Evolutionary conservation across 768 basidiomycete genomes (phyloP), one percentile per base, ranked within the genome.

Genomic region (Imleria badia): DNA sequence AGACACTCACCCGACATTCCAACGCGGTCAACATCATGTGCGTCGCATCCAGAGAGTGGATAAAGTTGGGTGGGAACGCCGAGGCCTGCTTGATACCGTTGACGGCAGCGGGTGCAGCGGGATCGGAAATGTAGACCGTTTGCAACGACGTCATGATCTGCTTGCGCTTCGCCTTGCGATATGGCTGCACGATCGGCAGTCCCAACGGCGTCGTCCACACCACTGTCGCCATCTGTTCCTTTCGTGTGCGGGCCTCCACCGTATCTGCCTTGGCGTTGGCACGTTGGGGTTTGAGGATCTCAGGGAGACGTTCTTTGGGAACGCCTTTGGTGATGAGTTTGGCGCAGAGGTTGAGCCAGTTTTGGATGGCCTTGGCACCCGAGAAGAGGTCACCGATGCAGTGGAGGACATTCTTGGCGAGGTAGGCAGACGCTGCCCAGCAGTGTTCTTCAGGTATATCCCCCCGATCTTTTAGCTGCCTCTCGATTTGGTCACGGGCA

Each of bases 41-140:
- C 2, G 96, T 96, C 3, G 97, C 97, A 69, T 99, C 97, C 29
- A 99, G 79, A 66, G 90, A 92, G 69, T 99, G 97, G 48, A 99
- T 93, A 66, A 96, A 98, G 75, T 99, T 99, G 45, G 97, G 97
- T 6, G 97, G 96, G 84, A 99, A 98, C 1, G 97, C 97, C 15
- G 93, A 85, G 0, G 94, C 91, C 70, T 99, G 96, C 71, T 97
- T 97, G 54, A 76, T 58, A 1, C 89, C 70, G 61, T 92, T 91
- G 42, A 98, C 94, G 72, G 91, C 84, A 19, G 87, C 77, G 1
- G 86, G 84, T 0, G 78, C 71, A 55, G 87, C 83, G 0, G 94
- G 94, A 70, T 99, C 96, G 36, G 87, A 83, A 61, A 98, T 94
- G 70, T 78, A 95, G 12, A 98, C 87, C 6, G 87, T 85, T 73